Evolutionary conservation across 768 basidiomycete species (phyloP).

Genomic region (Mycena metata): DNA sequence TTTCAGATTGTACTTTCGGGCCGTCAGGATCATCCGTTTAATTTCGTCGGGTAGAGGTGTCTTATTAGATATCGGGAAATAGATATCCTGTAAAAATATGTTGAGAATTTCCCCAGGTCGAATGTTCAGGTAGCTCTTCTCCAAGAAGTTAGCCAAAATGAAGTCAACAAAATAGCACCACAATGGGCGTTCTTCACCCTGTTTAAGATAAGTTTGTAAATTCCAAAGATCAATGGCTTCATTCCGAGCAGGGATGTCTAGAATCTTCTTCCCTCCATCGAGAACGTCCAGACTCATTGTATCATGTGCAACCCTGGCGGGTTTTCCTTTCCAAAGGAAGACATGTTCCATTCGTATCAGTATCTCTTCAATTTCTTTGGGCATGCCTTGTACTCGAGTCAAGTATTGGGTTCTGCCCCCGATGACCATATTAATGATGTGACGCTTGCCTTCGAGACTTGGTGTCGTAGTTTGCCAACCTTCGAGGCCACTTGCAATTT

Average conservation of each 20-base stretch:
- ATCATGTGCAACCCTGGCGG: constrained; percentile 10
- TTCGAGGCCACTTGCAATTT: too few relatives aligned
- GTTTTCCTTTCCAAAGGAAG: too few relatives aligned
- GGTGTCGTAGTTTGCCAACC: too few relatives aligned
- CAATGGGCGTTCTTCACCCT: neutral
- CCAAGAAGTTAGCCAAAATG: neutral
- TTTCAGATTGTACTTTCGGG: constrained; percentile 4
- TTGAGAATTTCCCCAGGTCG: neutral
- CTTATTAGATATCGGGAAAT: neutral
- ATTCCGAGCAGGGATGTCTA: constrained; percentile 1
- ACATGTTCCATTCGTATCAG: too few relatives aligned
- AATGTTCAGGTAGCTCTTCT: constrained; percentile 1
- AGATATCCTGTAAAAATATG: neutral
- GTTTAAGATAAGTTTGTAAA: neutral
- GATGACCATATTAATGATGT: too few relatives aligned
- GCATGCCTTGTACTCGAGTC: constrained; percentile 24
- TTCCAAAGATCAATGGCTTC: constrained; percentile 11
- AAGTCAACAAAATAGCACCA: constrained; percentile 11
- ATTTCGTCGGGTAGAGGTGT: constrained; percentile 2
- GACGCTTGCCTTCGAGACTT: neutral
- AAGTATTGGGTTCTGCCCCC: constrained; percentile 5
- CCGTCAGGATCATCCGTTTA: constrained; percentile 1
- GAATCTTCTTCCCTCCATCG: constrained; percentile 1
- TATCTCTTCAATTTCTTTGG: neutral
- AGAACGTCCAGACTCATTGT: constrained; percentile 15